Percentiles rank a stretch among this genome's conserved stretches.
Conservation (phyloP, 345 rosid species). For the Eucalyptus guilfoylei region DNA sequence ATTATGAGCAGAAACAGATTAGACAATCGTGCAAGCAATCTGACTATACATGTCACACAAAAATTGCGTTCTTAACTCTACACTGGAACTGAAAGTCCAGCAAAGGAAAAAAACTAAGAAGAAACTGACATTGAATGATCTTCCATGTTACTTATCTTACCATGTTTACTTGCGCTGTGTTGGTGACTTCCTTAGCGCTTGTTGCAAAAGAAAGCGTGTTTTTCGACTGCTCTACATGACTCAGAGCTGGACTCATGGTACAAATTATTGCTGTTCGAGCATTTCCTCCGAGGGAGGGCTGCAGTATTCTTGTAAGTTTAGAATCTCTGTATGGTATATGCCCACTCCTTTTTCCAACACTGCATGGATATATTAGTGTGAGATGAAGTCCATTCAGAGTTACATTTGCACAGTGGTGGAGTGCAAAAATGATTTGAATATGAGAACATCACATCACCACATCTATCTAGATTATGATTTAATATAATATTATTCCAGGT, state of each 20-base stretch:
- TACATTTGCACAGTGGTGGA: not conserved
- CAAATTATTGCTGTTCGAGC: slow-evolving; percentile 96
- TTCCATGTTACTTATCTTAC: slow-evolving; percentile 18
- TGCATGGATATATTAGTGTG: slow-evolving; percentile 24
- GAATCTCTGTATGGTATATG: slow-evolving; percentile 96
- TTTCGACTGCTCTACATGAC: slow-evolving; percentile 87
- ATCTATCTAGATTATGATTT: not conserved
- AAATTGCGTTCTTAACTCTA: not conserved
- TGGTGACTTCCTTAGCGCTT: slow-evolving; percentile 93
- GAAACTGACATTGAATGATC: not conserved
- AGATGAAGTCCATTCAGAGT: not conserved
- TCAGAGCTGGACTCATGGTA: slow-evolving; percentile 87
- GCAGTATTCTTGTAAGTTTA: slow-evolving; percentile 91
- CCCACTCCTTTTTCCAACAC: slow-evolving; percentile 54
- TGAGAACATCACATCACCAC: not conserved
- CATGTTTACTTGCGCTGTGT: slow-evolving; percentile 87
- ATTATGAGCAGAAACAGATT: not conserved
- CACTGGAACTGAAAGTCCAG: not conserved
- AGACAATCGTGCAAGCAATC: not conserved
- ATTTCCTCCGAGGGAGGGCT: slow-evolving; percentile 96
- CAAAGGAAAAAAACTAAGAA: not conserved
- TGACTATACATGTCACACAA: not conserved
- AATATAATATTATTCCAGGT: not conserved
- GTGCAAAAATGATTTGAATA: not conserved
- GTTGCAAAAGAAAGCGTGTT: slow-evolving; percentile 83